Conservation (phyloP, 352 stramenopile genomes). For the Aphanomyces stellatus region DNA sequence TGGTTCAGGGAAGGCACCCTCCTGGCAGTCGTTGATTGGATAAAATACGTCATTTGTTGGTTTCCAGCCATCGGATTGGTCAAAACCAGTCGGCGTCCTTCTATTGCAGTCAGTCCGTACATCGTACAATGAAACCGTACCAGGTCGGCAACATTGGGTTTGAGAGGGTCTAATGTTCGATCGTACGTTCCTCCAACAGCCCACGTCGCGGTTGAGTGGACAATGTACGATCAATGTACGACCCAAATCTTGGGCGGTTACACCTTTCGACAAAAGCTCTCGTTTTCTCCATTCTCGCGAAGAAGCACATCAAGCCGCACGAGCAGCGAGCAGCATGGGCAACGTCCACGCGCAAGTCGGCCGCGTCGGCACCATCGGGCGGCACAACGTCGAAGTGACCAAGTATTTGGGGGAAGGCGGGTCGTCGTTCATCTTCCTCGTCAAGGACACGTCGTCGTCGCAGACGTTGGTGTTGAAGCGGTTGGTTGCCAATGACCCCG, state of each 20-base stretch:
- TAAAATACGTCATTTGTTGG: neutral
- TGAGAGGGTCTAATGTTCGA: too few species aligned
- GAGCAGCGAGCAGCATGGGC: conserved; percentile 14
- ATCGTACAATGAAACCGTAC: too few species aligned
- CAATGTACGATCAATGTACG: conserved; percentile 7
- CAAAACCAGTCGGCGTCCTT: too few species aligned
- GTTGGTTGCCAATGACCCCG: conserved; percentile 52
- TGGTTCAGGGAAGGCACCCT: neutral
- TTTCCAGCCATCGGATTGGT: neutral
- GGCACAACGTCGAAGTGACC: conserved; percentile 53
- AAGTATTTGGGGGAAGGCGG: conserved; percentile 73
- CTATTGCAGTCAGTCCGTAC: conserved; percentile 17
- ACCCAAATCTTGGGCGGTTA: neutral
- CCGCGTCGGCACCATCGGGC: conserved; percentile 47
- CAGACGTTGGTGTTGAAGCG: conserved; percentile 61
- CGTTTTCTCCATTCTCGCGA: neutral
- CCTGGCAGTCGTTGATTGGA: neutral
- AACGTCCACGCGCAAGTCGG: conserved; percentile 68
- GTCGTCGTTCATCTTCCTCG: conserved; percentile 77
- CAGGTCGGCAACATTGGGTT: too few species aligned
- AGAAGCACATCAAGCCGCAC: neutral
- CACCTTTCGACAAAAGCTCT: neutral
- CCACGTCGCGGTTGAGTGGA: neutral
- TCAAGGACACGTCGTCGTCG: conserved; percentile 41
- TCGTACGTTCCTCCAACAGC: too few species aligned